phyloP scores from a whole-genome alignment of 2,329 filamentous ascomycete genomes.

The Fusarium sp. region DNA sequence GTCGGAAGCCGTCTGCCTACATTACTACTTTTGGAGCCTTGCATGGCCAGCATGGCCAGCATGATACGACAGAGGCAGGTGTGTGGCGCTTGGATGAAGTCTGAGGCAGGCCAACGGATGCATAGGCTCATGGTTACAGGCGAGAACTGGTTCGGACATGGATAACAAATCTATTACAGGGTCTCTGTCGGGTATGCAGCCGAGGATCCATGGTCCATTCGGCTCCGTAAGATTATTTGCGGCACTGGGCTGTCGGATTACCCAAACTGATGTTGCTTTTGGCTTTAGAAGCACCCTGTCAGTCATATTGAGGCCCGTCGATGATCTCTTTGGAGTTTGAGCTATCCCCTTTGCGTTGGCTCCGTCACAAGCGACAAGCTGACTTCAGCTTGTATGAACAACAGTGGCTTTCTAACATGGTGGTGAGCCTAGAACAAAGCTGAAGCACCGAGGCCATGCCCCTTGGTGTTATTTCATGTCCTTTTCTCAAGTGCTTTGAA shows the following conservation, averaged over 20 bases:
- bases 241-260: not conserved
- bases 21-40: slow-evolving; percentile 38
- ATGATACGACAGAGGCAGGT: slow-evolving; percentile 40
- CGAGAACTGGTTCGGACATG: slow-evolving; percentile 7
- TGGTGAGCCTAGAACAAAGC: not conserved
- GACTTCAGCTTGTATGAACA: slow-evolving; percentile 8
- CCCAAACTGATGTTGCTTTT: slow-evolving; percentile 1
- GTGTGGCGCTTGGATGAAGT: slow-evolving; percentile 23
- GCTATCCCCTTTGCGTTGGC: not conserved
- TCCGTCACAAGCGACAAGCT: slow-evolving; percentile 1
- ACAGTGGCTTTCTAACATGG: not conserved
- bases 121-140: slow-evolving; percentile 9
- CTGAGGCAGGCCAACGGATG: slow-evolving; percentile 10
- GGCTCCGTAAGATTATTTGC: slow-evolving; percentile 4
- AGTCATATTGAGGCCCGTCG: slow-evolving; percentile 8
- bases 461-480: not conserved
- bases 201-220: slow-evolving; percentile 9
- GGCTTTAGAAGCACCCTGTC: not conserved
- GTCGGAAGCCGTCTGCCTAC: slow-evolving; percentile 25
- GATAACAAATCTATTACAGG: slow-evolving; percentile 8
- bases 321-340: slow-evolving; percentile 2
- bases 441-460: slow-evolving; percentile 4
- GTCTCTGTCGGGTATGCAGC: slow-evolving; percentile 31
- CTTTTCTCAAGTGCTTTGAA: not conserved
- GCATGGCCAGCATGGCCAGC: slow-evolving; percentile 43